Percentiles rank a stretch among this genome's conserved stretches.
Evolutionary conservation across 495 filamentous ascomycete genomes (phyloP).

Genomic region (Aspergillus ellipticus): DNA sequence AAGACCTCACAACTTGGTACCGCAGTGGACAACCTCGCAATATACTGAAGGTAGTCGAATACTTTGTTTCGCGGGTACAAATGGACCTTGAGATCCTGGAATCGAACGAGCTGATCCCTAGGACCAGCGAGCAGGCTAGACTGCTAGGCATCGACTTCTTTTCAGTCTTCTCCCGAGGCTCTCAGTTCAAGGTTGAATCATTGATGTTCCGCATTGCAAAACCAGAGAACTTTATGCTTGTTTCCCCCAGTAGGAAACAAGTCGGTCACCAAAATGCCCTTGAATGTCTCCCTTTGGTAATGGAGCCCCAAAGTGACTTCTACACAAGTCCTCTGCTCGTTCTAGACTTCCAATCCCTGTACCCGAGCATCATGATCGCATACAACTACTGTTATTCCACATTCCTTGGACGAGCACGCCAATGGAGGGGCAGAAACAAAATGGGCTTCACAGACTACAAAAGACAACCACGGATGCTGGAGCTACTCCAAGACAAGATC

Average conservation of each 20-base stretch:
- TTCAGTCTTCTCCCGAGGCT: conserved; percentile 88
- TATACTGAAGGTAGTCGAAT: conserved; percentile 70
- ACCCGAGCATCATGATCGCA: conserved; percentile 97
- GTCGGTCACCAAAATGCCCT: conserved; percentile 92
- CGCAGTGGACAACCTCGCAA: conserved; percentile 61
- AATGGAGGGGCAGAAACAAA: conserved; percentile 88
- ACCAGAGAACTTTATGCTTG: conserved; percentile 86
- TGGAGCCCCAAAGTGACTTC: conserved; percentile 96
- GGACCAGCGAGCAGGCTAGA: conserved; percentile 92
- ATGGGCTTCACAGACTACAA: conserved; percentile 89
- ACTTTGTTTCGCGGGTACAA: conserved; percentile 73
- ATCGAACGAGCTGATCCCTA: conserved; percentile 78
- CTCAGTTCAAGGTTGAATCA: conserved; percentile 97
- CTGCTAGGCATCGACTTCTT: conserved; percentile 94
- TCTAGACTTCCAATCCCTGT: conserved; percentile 92
- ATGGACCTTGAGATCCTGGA: conserved; percentile 89
- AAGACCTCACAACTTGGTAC: conserved; percentile 79
- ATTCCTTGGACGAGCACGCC: conserved; percentile 77
- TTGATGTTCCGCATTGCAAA: conserved; percentile 99
- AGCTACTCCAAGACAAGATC: conserved; percentile 77
- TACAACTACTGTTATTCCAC: conserved; percentile 99
- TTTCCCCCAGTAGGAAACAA: conserved; percentile 86
- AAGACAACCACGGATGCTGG: conserved; percentile 68
- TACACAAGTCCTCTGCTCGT: conserved; percentile 88
- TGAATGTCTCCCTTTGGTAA: conserved; percentile 91